Percentiles rank a stretch among this genome's conserved stretches.
phyloP scores from a whole-genome alignment of 345 rosid genomes.

The Sonneratia alba region DNA sequence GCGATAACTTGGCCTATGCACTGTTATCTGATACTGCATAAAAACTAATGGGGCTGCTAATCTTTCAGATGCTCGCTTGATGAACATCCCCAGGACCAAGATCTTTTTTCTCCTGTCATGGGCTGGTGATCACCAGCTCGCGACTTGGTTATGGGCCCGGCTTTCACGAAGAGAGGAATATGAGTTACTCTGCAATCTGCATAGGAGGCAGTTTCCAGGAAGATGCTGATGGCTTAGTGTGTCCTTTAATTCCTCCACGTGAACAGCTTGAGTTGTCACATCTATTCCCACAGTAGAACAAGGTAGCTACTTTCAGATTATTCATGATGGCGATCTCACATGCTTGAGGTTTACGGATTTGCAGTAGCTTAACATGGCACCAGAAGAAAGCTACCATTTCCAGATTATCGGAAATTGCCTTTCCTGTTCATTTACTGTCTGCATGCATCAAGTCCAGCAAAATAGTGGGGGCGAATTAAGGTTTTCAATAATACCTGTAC shows the following conservation, averaged over 20 bases:
- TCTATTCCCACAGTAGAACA: conserved; percentile 58
- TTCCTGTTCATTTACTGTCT: not conserved
- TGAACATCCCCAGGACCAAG: not conserved
- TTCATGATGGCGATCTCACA: too few relatives aligned
- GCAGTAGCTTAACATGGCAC: too few relatives aligned
- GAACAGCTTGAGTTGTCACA: conserved; percentile 69
- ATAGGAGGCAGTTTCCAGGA: conserved; percentile 49
- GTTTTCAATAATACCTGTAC: not conserved
- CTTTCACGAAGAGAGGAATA: not conserved
- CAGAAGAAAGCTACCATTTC: conserved; percentile 26
- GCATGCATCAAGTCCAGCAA: conserved; percentile 34
- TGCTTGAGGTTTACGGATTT: too few relatives aligned
- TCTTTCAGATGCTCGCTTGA: not conserved
- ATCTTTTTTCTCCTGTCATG: not conserved
- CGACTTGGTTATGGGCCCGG: not conserved
- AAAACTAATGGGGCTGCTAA: not conserved
- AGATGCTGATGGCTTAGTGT: conserved; percentile 30
- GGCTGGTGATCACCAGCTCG: not conserved
- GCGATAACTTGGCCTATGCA: not conserved
- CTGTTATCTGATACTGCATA: not conserved
- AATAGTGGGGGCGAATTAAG: conserved; percentile 47
- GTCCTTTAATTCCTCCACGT: conserved; percentile 53
- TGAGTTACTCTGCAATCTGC: not conserved
- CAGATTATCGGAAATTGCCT: conserved; percentile 64
- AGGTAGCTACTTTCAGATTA: too few relatives aligned